Evolutionary conservation across 495 filamentous ascomycete genomes (phyloP).

Genomic region (Parmelia sp.): DNA sequence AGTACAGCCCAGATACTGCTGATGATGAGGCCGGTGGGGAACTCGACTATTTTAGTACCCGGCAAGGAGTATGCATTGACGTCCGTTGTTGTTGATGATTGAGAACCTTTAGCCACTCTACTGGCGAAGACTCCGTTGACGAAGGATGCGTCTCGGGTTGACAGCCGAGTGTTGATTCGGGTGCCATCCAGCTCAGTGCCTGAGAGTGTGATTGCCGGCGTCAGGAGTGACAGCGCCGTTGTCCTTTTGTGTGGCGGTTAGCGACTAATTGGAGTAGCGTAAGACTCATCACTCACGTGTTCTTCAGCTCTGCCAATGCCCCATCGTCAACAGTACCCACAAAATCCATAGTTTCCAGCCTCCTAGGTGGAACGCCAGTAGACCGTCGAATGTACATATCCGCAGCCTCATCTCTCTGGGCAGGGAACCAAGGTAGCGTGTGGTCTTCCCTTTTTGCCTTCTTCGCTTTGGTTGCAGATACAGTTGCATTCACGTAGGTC

Average conservation of each 20-base stretch:
- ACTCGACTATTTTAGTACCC: slow-evolving; percentile 58
- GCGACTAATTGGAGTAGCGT: background rate
- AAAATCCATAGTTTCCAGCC: background rate
- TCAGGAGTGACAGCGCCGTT: slow-evolving; percentile 47
- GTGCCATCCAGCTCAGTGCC: slow-evolving; percentile 40
- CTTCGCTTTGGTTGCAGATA: slow-evolving; percentile 33
- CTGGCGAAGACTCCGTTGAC: slow-evolving; percentile 61
- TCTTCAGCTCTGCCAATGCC: background rate
- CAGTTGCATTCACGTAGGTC: slow-evolving; percentile 53
- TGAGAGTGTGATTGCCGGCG: slow-evolving; percentile 55
- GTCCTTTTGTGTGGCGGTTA: slow-evolving; percentile 6
- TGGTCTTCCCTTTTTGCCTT: slow-evolving; percentile 21
- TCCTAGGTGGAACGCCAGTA: background rate
- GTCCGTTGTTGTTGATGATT: slow-evolving; percentile 29
- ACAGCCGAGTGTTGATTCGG: slow-evolving; percentile 52
- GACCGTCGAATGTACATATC: slow-evolving; percentile 7
- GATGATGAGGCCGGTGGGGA: slow-evolving; percentile 61
- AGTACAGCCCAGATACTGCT: slow-evolving; percentile 55
- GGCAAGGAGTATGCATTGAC: slow-evolving; percentile 51
- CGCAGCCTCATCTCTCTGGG: slow-evolving; percentile 9
- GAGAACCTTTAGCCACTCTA: slow-evolving; percentile 34
- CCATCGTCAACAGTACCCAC: background rate
- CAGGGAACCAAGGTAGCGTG: background rate
- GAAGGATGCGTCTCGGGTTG: slow-evolving; percentile 60
- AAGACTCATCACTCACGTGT: background rate